A percentile compares a stretch with the other conserved stretches of the same genome.
Conservation (phyloP, 2,329 filamentous ascomycete genomes). For the Xylaria sp. region DNA sequence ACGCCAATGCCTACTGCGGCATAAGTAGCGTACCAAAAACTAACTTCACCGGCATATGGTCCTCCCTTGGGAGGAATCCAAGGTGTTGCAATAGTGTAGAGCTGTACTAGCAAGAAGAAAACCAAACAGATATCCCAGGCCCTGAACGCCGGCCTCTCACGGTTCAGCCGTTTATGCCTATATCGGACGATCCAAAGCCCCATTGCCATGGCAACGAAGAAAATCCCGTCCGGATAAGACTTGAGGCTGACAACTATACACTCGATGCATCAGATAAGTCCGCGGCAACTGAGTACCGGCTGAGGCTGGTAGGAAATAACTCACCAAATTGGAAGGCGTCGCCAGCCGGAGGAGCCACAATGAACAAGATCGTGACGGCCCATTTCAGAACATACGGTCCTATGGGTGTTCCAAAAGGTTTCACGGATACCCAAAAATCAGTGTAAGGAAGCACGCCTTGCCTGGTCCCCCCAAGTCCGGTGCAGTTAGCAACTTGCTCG, state of each 20-base stretch:
- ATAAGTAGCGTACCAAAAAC: slow-evolving; percentile 80
- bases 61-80: slow-evolving; percentile 76
- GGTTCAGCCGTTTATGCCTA: slow-evolving; percentile 62
- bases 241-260: slow-evolving; percentile 66
- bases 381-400: slow-evolving; percentile 69
- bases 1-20: slow-evolving; percentile 71
- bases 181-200: slow-evolving; percentile 69
- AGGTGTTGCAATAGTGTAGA: slow-evolving; percentile 74
- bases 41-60: slow-evolving; percentile 70
- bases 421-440: slow-evolving; percentile 69
- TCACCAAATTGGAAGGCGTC: slow-evolving; percentile 72
- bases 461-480: slow-evolving; percentile 47
- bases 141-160: slow-evolving; percentile 63
- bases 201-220: slow-evolving; percentile 65
- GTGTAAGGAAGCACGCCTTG: slow-evolving; percentile 70
- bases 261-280: slow-evolving; percentile 21
- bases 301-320: slow-evolving; percentile 13
- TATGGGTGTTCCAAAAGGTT: slow-evolving; percentile 71
- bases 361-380: slow-evolving; percentile 67
- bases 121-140: slow-evolving; percentile 68
- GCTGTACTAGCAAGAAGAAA: slow-evolving; percentile 69
- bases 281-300: neutral
- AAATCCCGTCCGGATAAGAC: slow-evolving; percentile 68
- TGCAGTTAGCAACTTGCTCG: slow-evolving; percentile 2
- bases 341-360: slow-evolving; percentile 68